A percentile compares a stretch with the other conserved stretches of the same genome.
These are phyloP conservation scores for Penicillium coprophilum DNA, from an alignment of 495 filamentous ascomycete genomes.

Conservation along the genomic window DNA sequence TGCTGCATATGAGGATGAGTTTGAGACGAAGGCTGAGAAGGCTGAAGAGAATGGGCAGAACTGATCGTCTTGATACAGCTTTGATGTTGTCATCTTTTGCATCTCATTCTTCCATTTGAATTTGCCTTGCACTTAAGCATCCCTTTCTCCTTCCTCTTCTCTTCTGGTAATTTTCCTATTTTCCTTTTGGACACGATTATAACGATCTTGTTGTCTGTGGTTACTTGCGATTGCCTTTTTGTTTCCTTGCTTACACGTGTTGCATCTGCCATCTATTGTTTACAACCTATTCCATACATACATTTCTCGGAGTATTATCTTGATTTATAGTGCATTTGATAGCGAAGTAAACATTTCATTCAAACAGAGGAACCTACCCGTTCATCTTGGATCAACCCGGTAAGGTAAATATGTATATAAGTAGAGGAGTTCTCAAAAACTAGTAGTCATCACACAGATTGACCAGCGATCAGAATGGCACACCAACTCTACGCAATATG, in stretches of 20 bases:
- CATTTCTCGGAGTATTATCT: conserved; percentile 2
- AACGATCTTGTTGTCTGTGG: neutral
- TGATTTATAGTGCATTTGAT: conserved; percentile 4
- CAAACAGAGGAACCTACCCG: neutral
- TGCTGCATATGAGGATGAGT: conserved; percentile 59
- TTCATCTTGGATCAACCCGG: neutral
- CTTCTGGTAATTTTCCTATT: neutral
- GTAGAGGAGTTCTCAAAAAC: neutral
- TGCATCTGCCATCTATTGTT: conserved; percentile 8
- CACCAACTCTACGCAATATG: neutral
- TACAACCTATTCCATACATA: neutral
- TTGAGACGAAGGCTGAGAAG: conserved; percentile 50
- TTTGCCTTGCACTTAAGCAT: neutral
- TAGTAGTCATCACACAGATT: neutral
- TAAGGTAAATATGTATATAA: neutral
- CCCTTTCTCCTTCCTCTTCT: neutral
- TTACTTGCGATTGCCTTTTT: neutral
- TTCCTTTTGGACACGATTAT: conserved; percentile 1
- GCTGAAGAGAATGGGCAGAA: conserved; percentile 27
- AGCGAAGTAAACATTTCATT: conserved; percentile 12
- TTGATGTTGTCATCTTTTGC: neutral
- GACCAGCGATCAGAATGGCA: neutral
- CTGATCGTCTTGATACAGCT: conserved; percentile 6
- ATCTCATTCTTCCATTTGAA: neutral
- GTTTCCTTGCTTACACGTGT: neutral